Conservation (phyloP, 2,329 filamentous ascomycete genomes). For the Talaromyces pinophilus region DNA sequence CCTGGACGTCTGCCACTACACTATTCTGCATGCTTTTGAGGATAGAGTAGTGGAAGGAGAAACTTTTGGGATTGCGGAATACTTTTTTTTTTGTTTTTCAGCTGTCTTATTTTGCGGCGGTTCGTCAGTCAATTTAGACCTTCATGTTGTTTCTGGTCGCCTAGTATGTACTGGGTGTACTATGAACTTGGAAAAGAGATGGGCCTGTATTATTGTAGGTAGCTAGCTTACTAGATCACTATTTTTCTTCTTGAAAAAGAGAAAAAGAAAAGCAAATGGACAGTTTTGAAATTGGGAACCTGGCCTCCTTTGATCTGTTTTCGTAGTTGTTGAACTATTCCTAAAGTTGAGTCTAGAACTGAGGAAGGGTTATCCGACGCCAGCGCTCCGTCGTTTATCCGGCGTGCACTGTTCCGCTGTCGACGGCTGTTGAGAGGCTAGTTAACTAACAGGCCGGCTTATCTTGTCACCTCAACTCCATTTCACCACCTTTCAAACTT, state of each 20-base stretch:
- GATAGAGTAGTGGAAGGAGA: constrained; percentile 25
- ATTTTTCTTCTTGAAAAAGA: constrained; percentile 17
- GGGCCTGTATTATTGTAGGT: constrained; percentile 30
- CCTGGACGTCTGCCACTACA: constrained; percentile 25
- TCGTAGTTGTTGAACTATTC: not conserved
- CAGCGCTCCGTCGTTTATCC: constrained; percentile 14
- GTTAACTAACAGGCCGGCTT: not conserved
- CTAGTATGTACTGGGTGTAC: constrained; percentile 9
- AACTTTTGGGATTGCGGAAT: constrained; percentile 21
- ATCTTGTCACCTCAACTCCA: constrained; percentile 7
- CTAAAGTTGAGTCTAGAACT: not conserved
- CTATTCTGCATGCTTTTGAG: constrained; percentile 6
- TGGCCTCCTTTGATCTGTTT: not conserved
- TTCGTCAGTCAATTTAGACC: constrained; percentile 18
- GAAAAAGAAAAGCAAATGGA: constrained; percentile 19
- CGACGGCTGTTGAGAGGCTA: constrained; percentile 2
- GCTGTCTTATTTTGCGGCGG: constrained; percentile 13
- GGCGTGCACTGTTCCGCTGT: not conserved
- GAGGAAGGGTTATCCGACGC: not conserved
- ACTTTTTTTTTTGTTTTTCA: constrained; percentile 21
- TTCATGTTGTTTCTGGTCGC: constrained; percentile 17
- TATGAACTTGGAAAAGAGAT: constrained; percentile 17
- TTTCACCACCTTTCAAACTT: constrained; percentile 11
- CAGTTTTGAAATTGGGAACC: constrained; percentile 22
- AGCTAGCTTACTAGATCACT: constrained; percentile 30